Percentiles rank a stretch among this genome's conserved stretches.
Conservation (phyloP, 2,329 filamentous ascomycete genomes). For the Fusarium euwallaceae region DNA sequence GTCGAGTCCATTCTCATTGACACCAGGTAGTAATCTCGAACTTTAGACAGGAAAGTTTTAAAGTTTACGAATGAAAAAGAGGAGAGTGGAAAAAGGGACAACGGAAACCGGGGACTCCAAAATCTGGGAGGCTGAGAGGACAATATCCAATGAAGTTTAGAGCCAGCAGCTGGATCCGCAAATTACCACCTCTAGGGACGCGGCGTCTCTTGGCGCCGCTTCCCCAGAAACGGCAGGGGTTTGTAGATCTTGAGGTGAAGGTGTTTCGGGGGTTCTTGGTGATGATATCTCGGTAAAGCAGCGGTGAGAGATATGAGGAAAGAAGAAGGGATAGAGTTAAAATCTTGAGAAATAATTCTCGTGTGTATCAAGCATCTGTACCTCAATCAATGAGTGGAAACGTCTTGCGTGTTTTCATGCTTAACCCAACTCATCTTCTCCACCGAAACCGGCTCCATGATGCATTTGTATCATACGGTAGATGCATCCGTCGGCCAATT, state of each 20-base stretch:
- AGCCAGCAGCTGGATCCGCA: constrained; percentile 6
- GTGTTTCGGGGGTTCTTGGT: not conserved
- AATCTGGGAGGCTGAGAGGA: constrained; percentile 28
- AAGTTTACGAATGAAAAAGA: not conserved
- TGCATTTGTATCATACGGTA: not conserved
- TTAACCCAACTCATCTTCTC: constrained; percentile 33
- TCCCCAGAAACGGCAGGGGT: constrained; percentile 31
- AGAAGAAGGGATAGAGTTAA: not conserved
- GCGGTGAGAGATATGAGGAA: not conserved
- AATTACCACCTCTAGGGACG: constrained; percentile 12
- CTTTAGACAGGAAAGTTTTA: not conserved
- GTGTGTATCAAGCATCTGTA: constrained; percentile 2
- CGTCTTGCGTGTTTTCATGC: constrained; percentile 24
- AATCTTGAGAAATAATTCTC: not conserved
- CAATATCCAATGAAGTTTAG: constrained; percentile 16
- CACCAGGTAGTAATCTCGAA: not conserved
- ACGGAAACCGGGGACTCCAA: not conserved
- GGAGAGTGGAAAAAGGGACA: not conserved
- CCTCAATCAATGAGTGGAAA: not conserved
- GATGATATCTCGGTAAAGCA: not conserved
- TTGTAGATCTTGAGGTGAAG: not conserved
- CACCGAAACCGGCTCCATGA: constrained; percentile 6
- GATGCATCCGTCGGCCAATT: not conserved
- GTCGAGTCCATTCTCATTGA: constrained; percentile 19
- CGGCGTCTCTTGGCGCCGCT: constrained; percentile 36